Conservation (phyloP, 2,329 filamentous ascomycete species). For the Neurospora sp. region DNA sequence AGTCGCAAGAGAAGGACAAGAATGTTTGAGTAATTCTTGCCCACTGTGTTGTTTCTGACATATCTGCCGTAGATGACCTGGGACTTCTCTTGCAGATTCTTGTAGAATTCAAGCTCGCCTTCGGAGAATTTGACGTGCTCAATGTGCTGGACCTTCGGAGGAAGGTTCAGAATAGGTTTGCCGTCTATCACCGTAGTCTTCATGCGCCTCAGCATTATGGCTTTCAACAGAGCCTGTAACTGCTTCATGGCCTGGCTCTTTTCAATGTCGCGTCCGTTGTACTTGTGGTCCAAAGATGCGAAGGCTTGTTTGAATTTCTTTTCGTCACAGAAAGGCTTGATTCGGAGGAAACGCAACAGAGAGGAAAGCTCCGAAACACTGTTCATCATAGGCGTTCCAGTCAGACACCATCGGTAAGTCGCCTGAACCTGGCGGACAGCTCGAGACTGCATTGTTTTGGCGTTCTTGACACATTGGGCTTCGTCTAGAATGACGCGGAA, state of each 20-base stretch:
- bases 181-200: constrained; percentile 74
- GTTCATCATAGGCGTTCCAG: constrained; percentile 86
- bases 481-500: constrained; percentile 69
- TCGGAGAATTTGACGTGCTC: constrained; percentile 55
- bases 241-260: constrained; percentile 56
- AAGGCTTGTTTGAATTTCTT: constrained; percentile 46
- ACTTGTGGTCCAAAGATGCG: constrained; percentile 19
- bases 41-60: constrained; percentile 56
- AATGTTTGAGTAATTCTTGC: constrained; percentile 67
- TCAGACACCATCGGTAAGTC: constrained; percentile 61
- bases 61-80: constrained; percentile 69
- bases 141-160: constrained; percentile 51
- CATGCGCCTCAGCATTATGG: constrained; percentile 71
- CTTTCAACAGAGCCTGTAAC: constrained; percentile 66
- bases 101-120: constrained; percentile 57
- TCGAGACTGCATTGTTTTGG: constrained; percentile 48
- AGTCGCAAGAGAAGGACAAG: constrained; percentile 69
- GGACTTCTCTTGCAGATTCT: constrained; percentile 53
- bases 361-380: constrained; percentile 68
- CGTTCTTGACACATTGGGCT: constrained; percentile 74
- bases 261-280: constrained; percentile 33
- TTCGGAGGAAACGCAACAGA: constrained; percentile 65
- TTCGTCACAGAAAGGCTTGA: constrained; percentile 62
- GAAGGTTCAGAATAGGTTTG: constrained; percentile 61
- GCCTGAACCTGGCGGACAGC: constrained; percentile 50